Conservation (phyloP, 2,329 filamentous ascomycete species). For the Cladophialophora carrionii region DNA sequence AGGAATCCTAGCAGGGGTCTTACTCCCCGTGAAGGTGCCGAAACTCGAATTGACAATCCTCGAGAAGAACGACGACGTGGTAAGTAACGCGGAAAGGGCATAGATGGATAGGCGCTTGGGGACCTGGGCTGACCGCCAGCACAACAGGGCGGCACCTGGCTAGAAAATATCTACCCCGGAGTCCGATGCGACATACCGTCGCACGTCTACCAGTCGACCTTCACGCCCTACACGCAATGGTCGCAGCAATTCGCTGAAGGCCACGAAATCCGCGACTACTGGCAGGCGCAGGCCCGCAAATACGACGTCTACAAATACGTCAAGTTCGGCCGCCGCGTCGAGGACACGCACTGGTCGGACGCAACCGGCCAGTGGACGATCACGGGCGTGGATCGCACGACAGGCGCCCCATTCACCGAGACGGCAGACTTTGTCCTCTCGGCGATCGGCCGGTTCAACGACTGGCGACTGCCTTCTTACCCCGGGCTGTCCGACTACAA, state of each 20-base stretch:
- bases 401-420: slow-evolving; percentile 36
- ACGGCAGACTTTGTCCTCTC: slow-evolving; percentile 60
- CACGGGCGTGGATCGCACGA: slow-evolving; percentile 21
- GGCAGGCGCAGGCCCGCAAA: slow-evolving; percentile 33
- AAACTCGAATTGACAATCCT: slow-evolving; percentile 39
- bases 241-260: slow-evolving; percentile 34
- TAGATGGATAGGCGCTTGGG: neutral
- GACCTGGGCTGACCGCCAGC: neutral
- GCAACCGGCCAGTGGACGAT: slow-evolving; percentile 39
- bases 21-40: slow-evolving; percentile 45
- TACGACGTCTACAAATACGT: slow-evolving; percentile 58
- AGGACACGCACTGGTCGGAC: slow-evolving; percentile 60
- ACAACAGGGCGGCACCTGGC: slow-evolving; percentile 42
- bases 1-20: slow-evolving; percentile 46
- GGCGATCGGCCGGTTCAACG: slow-evolving; percentile 59
- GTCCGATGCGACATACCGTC: slow-evolving; percentile 38
- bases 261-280: slow-evolving; percentile 37
- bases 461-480: slow-evolving; percentile 40
- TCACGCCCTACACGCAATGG: slow-evolving; percentile 37
- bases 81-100: slow-evolving; percentile 10
- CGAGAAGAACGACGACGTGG: slow-evolving; percentile 36
- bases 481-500: slow-evolving; percentile 41
- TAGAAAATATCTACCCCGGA: slow-evolving; percentile 42
- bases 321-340: slow-evolving; percentile 60
- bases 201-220: slow-evolving; percentile 38